phyloP scores from a whole-genome alignment of 176 grass and related monocot species.

The Leersia perrieri region DNA sequence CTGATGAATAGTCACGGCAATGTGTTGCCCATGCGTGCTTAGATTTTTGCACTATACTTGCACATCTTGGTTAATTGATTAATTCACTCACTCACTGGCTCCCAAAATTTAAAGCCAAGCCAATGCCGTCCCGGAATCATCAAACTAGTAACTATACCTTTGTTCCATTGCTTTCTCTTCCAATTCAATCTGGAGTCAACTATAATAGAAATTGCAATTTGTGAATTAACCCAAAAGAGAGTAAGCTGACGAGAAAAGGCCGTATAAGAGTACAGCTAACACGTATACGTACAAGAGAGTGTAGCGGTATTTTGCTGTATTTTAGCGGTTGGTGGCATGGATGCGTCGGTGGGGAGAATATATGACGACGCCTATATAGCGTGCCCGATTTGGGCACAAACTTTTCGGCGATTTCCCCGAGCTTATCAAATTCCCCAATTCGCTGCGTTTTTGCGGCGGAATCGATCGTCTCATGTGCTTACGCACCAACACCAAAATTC shows the following conservation, averaged over 20 bases:
- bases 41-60: background rate
- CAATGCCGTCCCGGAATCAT: background rate
- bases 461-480: too few species aligned
- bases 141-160: background rate
- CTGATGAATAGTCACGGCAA: background rate
- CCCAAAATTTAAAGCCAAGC: background rate
- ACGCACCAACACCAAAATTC: too few species aligned
- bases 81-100: background rate
- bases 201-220: background rate
- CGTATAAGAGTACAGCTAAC: too few species aligned
- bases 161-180: background rate
- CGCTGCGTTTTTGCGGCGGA: too few species aligned
- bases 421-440: too few species aligned
- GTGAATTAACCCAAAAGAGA: background rate
- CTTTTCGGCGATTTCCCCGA: background rate
- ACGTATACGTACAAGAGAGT: too few species aligned
- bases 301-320: too few species aligned
- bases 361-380: background rate
- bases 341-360: background rate
- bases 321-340: background rate
- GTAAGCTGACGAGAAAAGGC: background rate
- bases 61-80: background rate
- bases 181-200: background rate
- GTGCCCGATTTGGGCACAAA: background rate
- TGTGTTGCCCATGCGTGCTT: background rate